Percentiles rank a stretch among this genome's conserved stretches.
Conservation (phyloP, 371 early-diverging fungal species). For the Umbelopsis sp. region DNA sequence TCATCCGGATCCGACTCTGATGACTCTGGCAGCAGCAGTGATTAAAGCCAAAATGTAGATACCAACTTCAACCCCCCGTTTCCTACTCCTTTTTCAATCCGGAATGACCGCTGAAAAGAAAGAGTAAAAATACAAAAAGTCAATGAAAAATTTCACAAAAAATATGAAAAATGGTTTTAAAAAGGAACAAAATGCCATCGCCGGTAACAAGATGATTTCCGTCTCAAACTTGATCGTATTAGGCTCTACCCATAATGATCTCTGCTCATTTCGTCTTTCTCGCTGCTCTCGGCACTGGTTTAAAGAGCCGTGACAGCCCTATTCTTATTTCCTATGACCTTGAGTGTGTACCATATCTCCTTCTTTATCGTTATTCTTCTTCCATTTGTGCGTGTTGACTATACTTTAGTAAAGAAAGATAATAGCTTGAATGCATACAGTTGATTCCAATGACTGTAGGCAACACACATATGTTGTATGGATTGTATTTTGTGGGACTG, state of each 20-base stretch:
- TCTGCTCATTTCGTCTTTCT: neutral
- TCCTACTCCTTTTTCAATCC: constrained; percentile 19
- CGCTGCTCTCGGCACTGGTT: neutral
- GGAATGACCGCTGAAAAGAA: neutral
- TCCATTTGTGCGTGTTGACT: neutral
- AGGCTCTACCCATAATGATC: neutral
- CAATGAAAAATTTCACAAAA: constrained; percentile 12
- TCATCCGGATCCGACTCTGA: constrained; percentile 74
- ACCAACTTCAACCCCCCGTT: constrained; percentile 27
- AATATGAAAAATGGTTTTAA: constrained; percentile 5
- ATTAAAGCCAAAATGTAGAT: constrained; percentile 49
- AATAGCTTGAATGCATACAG: neutral
- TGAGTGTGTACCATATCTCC: constrained; percentile 6
- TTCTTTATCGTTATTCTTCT: neutral
- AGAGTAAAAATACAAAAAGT: constrained; percentile 8
- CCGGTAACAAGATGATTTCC: neutral
- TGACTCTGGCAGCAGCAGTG: constrained; percentile 79
- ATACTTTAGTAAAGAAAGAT: constrained; percentile 7
- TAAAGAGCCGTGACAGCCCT: neutral
- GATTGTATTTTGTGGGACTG: neutral
- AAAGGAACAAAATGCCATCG: neutral
- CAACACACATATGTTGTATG: neutral
- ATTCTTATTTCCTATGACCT: constrained; percentile 2
- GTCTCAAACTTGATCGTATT: neutral
- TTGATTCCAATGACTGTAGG: neutral